These are phyloP conservation scores for Stygiomarasmius scandens DNA, from an alignment of 1,284 basidiomycete species.

Conservation along the genomic window DNA sequence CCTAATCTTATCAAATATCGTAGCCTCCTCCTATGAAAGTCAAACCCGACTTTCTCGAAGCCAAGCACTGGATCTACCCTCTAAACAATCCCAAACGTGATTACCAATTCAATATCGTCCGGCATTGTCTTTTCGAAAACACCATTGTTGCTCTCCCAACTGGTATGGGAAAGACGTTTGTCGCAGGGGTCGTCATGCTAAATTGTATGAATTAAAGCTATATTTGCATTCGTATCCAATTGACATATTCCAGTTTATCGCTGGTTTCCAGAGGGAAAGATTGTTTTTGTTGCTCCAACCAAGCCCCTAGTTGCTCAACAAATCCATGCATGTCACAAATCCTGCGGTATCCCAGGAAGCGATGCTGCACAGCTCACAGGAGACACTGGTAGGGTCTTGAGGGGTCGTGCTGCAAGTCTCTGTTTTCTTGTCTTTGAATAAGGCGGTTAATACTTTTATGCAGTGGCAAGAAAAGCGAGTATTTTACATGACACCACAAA, in stretches of 20 bases:
- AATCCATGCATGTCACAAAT: constrained; percentile 89
- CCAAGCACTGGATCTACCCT: constrained; percentile 91
- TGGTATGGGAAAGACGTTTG: constrained; percentile 97
- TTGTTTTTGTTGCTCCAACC: constrained; percentile 95
- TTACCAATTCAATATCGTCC: constrained; percentile 96
- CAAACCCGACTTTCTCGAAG: constrained; percentile 74
- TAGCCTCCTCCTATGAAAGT: constrained; percentile 81
- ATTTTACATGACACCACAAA: constrained; percentile 99
- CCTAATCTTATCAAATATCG: constrained; percentile 11
- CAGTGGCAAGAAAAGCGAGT: constrained; percentile 88
- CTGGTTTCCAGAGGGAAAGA: constrained; percentile 93
- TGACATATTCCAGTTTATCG: constrained; percentile 65
- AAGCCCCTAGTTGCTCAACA: constrained; percentile 96
- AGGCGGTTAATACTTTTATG: not conserved
- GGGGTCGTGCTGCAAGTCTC: constrained; percentile 63
- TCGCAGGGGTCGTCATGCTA: constrained; percentile 95
- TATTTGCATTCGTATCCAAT: not conserved
- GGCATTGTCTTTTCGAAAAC: constrained; percentile 88
- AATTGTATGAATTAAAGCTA: constrained; percentile 85
- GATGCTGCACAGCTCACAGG: constrained; percentile 92
- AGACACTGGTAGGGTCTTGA: constrained; percentile 49
- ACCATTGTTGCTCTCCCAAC: constrained; percentile 95
- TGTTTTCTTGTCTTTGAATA: not conserved
- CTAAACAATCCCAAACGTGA: constrained; percentile 87
- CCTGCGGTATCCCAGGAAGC: constrained; percentile 90